Base-by-base conservation (phyloP, 768 basidiomycete genomes). In the Leccinum obscurum region DNA sequence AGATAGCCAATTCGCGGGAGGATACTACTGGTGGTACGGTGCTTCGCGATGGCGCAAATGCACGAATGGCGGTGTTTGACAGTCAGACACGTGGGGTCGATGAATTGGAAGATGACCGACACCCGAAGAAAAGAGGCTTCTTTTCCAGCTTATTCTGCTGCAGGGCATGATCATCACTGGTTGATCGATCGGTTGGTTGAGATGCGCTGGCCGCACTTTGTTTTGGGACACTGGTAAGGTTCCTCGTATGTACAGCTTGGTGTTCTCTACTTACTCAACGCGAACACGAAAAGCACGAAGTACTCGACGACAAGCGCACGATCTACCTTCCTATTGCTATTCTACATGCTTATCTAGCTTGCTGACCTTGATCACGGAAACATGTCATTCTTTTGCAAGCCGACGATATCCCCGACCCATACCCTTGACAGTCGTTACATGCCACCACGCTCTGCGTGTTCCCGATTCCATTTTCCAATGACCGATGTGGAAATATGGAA, bases 121-220 rank as follows among this genome's bases (percentile, higher is more conserved):
- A 84, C 28, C 83, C 83, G 61, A 85, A 83, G 58, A 80, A 83
- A 70, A 80, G 81, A 73, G 83, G 78, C 61, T 84, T 88, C 22
- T 79, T 92, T 70, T 87, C 83, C 76, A 77, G 78, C 62, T 76
- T 85, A 48, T 74, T 92, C 59, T 92, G 90, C 74, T 92, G 90
- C 72, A 82, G 85, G 66, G 84, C 80, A 77, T 90, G 62, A 75
- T 26, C 57, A 60, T 56, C 57, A 55, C 64, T 66, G 68, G 75
- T 61, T 71, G 70, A 63, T 71, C 49, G 52, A 60, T 55, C 26
- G 26, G 46, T 59, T 71, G 65, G 57, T 63, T 66, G 64, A 53
- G 59, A 58, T 61, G 70, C 70, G 72, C 68, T 22, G 72, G 72
- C 44, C 72, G 71, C 72, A 72, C 51, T 49, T 63, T 68, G 35